Evolutionary conservation across 108 stramenopile species (phyloP).

Genomic region (Skeletonema costatum): DNA sequence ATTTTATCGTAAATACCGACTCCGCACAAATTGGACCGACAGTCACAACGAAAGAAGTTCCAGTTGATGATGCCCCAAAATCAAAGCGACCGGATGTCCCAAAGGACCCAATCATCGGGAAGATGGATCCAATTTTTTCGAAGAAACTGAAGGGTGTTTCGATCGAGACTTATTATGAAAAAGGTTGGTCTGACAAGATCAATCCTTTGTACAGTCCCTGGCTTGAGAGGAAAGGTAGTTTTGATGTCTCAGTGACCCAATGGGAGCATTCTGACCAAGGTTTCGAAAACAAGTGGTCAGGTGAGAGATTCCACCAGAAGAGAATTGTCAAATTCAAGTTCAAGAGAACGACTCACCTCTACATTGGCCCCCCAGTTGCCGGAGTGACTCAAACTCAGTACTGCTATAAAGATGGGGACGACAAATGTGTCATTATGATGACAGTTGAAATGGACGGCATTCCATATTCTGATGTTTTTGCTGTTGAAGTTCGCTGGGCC

Average conservation of each 20-base stretch:
- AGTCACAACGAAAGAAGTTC: neutral
- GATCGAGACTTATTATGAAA: conserved; percentile 62
- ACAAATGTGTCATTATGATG: conserved; percentile 68
- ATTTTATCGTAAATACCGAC: neutral
- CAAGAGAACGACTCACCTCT: conserved; percentile 75
- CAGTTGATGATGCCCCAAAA: conserved; percentile 10
- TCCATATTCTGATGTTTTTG: conserved; percentile 82
- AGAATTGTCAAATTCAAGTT: conserved; percentile 71
- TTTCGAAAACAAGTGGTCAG: conserved; percentile 61
- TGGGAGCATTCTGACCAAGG: conserved; percentile 61
- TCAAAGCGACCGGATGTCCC: conserved; percentile 45
- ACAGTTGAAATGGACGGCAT: conserved; percentile 81
- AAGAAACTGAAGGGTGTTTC: conserved; percentile 62
- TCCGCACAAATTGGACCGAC: neutral
- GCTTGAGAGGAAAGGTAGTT: conserved; percentile 63
- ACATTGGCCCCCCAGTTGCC: conserved; percentile 83
- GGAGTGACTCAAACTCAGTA: conserved; percentile 80
- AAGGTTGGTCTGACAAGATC: conserved; percentile 70
- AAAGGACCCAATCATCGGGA: conserved; percentile 50
- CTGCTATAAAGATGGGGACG: conserved; percentile 63
- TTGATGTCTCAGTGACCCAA: conserved; percentile 62
- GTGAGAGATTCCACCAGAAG: conserved; percentile 56
- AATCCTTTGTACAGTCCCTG: conserved; percentile 72
- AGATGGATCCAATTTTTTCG: conserved; percentile 71
- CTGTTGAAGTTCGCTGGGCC: conserved; percentile 83